These are phyloP conservation scores for Dendrocalamus sinicus DNA, from an alignment of 176 grass and related monocot genomes.

Conservation along the genomic window DNA sequence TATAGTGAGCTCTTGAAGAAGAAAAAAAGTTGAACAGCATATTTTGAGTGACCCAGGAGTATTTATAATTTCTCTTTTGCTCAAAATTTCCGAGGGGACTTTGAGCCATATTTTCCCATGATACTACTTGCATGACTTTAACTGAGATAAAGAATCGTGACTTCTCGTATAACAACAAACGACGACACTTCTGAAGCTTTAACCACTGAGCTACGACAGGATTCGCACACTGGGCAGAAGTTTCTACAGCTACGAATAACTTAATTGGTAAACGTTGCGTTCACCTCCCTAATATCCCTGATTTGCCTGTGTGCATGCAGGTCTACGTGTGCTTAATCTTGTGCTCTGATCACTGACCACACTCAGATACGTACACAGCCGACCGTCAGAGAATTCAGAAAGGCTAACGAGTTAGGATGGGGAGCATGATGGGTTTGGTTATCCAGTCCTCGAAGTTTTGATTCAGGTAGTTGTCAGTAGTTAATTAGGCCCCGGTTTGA, in stretches of 20 bases:
- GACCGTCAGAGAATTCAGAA: background rate
- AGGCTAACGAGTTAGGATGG: conserved; percentile 4
- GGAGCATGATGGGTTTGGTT: background rate
- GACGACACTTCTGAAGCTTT: background rate
- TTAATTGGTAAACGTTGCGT: background rate
- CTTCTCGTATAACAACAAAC: background rate
- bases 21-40: background rate
- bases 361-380: background rate
- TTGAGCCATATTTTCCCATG: background rate
- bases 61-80: background rate
- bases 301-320: background rate
- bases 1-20: background rate
- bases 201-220: background rate
- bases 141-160: background rate
- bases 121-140: background rate
- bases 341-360: background rate
- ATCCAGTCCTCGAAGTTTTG: background rate
- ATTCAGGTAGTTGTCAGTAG: background rate
- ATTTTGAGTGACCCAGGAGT: background rate
- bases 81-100: background rate
- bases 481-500: conserved; percentile 25
- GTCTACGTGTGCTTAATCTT: background rate
- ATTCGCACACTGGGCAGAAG: background rate
- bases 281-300: too few relatives aligned
- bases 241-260: background rate